Evolutionary conservation across 2,329 filamentous ascomycete genomes (phyloP).

Genomic region (Beauveria bassiana): DNA sequence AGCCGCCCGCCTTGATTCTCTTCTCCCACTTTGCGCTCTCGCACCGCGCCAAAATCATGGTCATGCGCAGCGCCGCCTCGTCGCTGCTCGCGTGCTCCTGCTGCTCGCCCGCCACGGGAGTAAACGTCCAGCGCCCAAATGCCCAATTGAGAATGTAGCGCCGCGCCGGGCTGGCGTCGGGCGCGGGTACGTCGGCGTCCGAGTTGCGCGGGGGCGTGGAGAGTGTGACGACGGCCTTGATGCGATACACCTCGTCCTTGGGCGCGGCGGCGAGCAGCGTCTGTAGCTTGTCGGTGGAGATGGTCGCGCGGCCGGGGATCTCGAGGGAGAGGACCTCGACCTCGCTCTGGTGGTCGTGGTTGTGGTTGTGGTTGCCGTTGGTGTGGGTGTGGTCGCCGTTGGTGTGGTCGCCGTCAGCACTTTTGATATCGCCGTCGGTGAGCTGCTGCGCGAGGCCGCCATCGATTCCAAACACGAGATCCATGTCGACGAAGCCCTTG

Average conservation of each 20-base stretch:
- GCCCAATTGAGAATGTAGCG: constrained; percentile 97
- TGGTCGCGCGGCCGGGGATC: constrained; percentile 37
- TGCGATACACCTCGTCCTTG: constrained; percentile 92
- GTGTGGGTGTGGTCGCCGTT: constrained; percentile 17
- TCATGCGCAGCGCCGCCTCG: constrained; percentile 58
- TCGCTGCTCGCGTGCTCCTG: constrained; percentile 48
- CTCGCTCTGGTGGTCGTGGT: constrained; percentile 64
- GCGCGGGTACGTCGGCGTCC: constrained; percentile 36
- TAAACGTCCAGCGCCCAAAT: constrained; percentile 92
- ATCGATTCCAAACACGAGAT: constrained; percentile 82
- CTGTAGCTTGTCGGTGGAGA: constrained; percentile 56
- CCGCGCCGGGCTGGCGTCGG: constrained; percentile 23
- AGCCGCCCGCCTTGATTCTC: constrained; percentile 52
- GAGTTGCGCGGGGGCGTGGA: constrained; percentile 41
- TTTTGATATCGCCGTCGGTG: constrained; percentile 32
- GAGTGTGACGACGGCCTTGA: constrained; percentile 63
- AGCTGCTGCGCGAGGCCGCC: constrained; percentile 60
- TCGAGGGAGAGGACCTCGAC: constrained; percentile 87
- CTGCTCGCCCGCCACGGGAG: constrained; percentile 38
- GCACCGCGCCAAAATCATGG: constrained; percentile 64
- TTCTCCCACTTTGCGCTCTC: constrained; percentile 74
- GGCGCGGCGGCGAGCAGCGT: constrained; percentile 63
- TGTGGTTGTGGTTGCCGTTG: constrained; percentile 23
- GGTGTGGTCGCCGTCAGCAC: constrained; percentile 24
- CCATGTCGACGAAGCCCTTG: constrained; percentile 68